Percentiles rank a stretch among this genome's conserved stretches.
These are phyloP conservation scores for Talaromyces verruculosus DNA, from an alignment of 2,329 filamentous ascomycete species.

Conservation along the genomic window DNA sequence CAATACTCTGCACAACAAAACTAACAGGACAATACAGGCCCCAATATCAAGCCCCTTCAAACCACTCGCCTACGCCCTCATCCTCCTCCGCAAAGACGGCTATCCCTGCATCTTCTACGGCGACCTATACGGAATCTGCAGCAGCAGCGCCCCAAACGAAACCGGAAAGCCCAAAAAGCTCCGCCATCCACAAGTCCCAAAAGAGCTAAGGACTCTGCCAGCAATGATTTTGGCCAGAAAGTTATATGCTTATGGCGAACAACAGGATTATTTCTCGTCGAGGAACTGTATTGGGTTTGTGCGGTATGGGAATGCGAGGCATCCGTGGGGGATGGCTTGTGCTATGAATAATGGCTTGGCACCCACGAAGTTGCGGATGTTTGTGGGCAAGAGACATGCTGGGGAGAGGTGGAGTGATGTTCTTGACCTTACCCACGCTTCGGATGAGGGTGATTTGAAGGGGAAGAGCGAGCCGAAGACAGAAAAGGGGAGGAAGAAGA, in stretches of 20 bases:
- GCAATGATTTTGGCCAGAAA: constrained; percentile 62
- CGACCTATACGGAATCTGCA: constrained; percentile 64
- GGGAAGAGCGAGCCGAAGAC: background rate
- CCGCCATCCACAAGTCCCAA: constrained; percentile 23
- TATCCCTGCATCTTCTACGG: constrained; percentile 70
- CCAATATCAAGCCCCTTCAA: constrained; percentile 68
- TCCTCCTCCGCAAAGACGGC: constrained; percentile 64
- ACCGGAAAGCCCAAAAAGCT: background rate
- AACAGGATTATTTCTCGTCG: constrained; percentile 63
- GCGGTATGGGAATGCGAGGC: constrained; percentile 52
- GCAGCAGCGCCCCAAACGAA: constrained; percentile 36
- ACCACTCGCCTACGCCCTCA: constrained; percentile 68
- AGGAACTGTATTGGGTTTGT: constrained; percentile 61
- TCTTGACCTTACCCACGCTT: constrained; percentile 36
- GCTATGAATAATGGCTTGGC: constrained; percentile 55
- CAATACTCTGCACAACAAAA: background rate
- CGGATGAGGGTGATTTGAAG: background rate
- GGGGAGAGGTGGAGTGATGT: constrained; percentile 67
- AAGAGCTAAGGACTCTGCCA: constrained; percentile 52
- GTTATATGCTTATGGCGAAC: constrained; percentile 65
- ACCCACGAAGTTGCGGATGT: constrained; percentile 58
- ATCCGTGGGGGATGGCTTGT: constrained; percentile 55
- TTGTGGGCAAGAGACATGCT: constrained; percentile 57
- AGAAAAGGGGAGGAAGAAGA: background rate
- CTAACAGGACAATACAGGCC: constrained; percentile 40